Evolutionary conservation across 2,329 filamentous ascomycete genomes (phyloP), one percentile per base, ranked within the genome.

Genomic region (Aureobasidium lini): DNA sequence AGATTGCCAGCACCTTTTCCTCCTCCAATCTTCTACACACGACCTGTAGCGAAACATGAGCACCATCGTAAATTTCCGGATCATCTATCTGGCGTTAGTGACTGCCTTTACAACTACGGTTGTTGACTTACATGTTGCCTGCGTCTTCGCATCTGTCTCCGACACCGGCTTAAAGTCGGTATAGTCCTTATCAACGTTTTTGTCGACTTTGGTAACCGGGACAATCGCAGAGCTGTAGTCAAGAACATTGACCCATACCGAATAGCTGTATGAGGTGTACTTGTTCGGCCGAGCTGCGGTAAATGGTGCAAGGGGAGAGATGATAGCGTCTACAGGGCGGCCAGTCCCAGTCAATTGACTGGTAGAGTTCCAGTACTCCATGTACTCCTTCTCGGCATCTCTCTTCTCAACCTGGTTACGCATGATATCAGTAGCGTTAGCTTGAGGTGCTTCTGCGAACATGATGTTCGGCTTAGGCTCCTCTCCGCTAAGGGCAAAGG

Each of bases 351-450:
- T 83, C n/a, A 73, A 48, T 4, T 73, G 69, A 0, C 70, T 73
- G 0, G 81, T 84, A 13, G 73, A 77, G 62, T 85, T 84, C 84
- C 83, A 86, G 66, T 84, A 86, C 54, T 86, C 83, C 69, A 84
- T 77, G 63, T 86, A 87, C 16, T 75, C 70, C 60, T 80, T 81
- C 64, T 84, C 81, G 52, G 77, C 81, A 29, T 79, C 74, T 1
- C 83, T 75, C 60, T 82, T 82, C 15, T 71, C 69, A 1, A 85
- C 69, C 6, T 84, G 85, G 48, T 77, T 64, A 2, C 69, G 72
- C 47, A 78, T 75, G 54, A 81, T 75, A 28, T 76, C 70, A 5
- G 64, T 69, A 0, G 76, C 76, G 44, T 64, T 77, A 61, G 74
- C 59, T 66, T 79, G 67, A 66, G 68, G 42, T 36, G 64, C 59